Percentiles rank a stretch among this genome's conserved stretches.
Evolutionary conservation across 164 flowering plant species (phyloP).

Genomic region (Malania oleifera): DNA sequence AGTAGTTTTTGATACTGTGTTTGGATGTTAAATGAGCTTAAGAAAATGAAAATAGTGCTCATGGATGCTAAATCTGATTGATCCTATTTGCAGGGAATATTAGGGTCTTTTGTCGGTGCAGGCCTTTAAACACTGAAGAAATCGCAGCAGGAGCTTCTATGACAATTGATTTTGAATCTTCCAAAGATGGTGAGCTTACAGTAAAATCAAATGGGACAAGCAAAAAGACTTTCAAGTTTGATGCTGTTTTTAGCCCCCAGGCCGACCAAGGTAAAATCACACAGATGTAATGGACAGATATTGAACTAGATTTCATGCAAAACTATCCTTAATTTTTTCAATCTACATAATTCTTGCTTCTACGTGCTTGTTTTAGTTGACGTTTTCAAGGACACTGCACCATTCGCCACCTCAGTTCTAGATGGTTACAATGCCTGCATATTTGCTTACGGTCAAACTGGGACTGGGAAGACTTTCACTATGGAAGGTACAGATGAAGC

Average conservation of each 20-base stretch:
- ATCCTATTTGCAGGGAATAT: constrained; percentile 66
- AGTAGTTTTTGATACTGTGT: not conserved
- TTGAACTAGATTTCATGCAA: no score
- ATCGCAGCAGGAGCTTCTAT: constrained; percentile 50
- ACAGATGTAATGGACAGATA: not conserved
- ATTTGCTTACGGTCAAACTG: constrained; percentile 98
- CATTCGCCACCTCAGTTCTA: constrained; percentile 78
- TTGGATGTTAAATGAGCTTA: not conserved
- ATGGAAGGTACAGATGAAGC: constrained; percentile 90
- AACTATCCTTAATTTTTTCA: not conserved
- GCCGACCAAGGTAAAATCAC: constrained; percentile 67
- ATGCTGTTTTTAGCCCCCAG: constrained; percentile 79
- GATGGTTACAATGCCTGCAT: constrained; percentile 99
- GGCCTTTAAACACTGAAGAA: constrained; percentile 81
- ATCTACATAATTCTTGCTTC: not conserved
- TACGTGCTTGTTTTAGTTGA: constrained; percentile 36
- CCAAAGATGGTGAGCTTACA: constrained; percentile 76
- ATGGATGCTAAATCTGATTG: not conserved
- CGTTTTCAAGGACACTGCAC: constrained; percentile 81
- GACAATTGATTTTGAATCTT: constrained; percentile 77
- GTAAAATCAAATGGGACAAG: constrained; percentile 59
- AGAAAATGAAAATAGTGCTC: not conserved
- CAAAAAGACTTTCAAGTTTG: constrained; percentile 77
- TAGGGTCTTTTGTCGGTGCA: constrained; percentile 89
- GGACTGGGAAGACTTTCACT: constrained; percentile 93